Conservation (phyloP, 2,329 filamentous ascomycete species). For the Fragosphaeria purpurea region DNA sequence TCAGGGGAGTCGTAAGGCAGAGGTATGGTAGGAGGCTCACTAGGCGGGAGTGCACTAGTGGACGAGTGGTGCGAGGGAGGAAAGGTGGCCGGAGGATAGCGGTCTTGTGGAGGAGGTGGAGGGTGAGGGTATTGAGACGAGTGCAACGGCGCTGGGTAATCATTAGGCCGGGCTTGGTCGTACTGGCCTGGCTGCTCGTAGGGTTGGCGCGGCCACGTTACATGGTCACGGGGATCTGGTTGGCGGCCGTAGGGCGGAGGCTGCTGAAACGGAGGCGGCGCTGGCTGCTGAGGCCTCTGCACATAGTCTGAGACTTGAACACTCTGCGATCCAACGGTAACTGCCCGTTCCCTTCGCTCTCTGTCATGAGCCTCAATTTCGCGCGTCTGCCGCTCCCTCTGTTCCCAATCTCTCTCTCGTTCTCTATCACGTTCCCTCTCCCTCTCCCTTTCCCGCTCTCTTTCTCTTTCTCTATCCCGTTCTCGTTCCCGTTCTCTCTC, state of each 20-base stretch:
- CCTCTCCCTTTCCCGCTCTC: constrained; percentile 9
- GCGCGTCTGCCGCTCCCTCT: constrained; percentile 19
- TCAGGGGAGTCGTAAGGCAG: constrained; percentile 40
- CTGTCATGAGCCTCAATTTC: constrained; percentile 23
- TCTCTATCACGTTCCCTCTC: constrained; percentile 27
- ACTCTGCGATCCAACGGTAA: constrained; percentile 18
- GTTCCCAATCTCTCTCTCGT: constrained; percentile 22
- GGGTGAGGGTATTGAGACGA: constrained; percentile 25
- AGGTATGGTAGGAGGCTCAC: constrained; percentile 35
- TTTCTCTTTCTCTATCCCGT: constrained; percentile 18
- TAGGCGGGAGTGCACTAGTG: constrained; percentile 23
- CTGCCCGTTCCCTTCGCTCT: constrained; percentile 30
- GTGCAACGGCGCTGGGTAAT: constrained; percentile 37
- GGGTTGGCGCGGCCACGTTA: constrained; percentile 26
- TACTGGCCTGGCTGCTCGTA: constrained; percentile 35
- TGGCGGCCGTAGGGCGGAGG: constrained; percentile 32
- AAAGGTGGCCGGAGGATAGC: constrained; percentile 23
- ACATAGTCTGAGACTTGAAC: constrained; percentile 33
- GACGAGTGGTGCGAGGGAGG: constrained; percentile 23
- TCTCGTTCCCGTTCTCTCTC: constrained; percentile 13
- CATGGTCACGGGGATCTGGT: constrained; percentile 30
- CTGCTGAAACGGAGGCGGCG: constrained; percentile 12
- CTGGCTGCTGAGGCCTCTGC: constrained; percentile 20
- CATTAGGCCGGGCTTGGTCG: constrained; percentile 25
- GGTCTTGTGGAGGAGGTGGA: constrained; percentile 27